Evolutionary conservation across 495 filamentous ascomycete species (phyloP).

Genomic region (Venustampulla echinocandica): DNA sequence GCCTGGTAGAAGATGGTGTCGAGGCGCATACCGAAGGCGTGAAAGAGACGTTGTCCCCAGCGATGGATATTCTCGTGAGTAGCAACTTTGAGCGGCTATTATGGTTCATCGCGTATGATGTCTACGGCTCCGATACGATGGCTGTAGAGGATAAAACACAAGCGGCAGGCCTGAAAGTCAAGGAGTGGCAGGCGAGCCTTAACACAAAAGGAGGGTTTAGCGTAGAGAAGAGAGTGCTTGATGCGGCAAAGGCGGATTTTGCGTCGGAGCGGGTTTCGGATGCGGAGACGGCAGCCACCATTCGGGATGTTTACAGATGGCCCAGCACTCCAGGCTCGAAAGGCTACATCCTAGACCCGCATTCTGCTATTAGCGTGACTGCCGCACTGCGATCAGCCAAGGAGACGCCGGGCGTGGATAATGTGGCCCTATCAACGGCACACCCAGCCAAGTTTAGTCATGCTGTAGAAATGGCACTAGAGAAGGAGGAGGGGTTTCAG

Average conservation of each 20-base stretch:
- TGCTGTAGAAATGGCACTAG: conserved; percentile 68
- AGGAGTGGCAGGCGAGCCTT: conserved; percentile 61
- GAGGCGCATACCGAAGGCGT: conserved; percentile 62
- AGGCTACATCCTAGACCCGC: conserved; percentile 82
- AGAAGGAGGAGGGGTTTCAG: conserved; percentile 53
- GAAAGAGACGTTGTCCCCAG: conserved; percentile 80
- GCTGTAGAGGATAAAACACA: conserved; percentile 48
- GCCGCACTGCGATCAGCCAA: conserved; percentile 57
- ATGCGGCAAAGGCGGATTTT: conserved; percentile 57
- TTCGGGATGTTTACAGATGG: conserved; percentile 60
- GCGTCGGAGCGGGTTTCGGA: conserved; percentile 78
- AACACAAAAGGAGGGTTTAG: conserved; percentile 75
- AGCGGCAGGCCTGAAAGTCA: conserved; percentile 57
- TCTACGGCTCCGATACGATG: conserved; percentile 40
- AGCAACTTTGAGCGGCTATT: conserved; percentile 94
- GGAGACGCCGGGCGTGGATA: conserved; percentile 33
- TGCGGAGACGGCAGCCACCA: conserved; percentile 63
- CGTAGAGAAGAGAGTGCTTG: conserved; percentile 59
- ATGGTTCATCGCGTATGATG: conserved; percentile 77
- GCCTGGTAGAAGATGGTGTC: conserved; percentile 48
- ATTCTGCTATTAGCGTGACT: conserved; percentile 76
- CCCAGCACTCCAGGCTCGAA: conserved; percentile 24
- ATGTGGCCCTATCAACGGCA: conserved; percentile 80
- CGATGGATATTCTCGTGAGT: conserved; percentile 94
- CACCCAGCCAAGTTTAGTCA: conserved; percentile 88